Conservation (phyloP, 2,329 filamentous ascomycete genomes). For the Macroventuria anomochaeta region DNA sequence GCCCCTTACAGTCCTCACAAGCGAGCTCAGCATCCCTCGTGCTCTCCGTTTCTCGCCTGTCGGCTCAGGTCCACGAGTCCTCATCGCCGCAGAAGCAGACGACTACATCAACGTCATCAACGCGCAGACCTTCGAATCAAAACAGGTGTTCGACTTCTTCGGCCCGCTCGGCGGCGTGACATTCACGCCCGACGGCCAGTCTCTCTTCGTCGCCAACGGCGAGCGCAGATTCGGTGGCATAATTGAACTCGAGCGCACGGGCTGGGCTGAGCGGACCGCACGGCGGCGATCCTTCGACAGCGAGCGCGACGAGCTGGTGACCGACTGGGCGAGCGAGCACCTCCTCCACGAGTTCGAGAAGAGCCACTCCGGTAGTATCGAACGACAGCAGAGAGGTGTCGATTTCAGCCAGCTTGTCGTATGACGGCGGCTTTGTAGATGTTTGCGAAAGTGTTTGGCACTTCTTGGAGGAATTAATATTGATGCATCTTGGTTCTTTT, state of each 20-base stretch:
- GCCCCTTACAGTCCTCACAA: constrained; percentile 62
- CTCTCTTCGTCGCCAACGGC: constrained; percentile 71
- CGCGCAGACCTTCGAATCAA: constrained; percentile 66
- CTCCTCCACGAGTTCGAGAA: constrained; percentile 21
- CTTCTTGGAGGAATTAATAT: constrained; percentile 5
- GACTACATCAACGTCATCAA: constrained; percentile 76
- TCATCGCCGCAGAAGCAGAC: constrained; percentile 77
- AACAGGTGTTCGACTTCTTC: constrained; percentile 76
- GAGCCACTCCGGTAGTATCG: constrained; percentile 19
- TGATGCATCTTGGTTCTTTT: constrained; percentile 2
- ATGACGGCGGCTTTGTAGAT: constrained; percentile 41
- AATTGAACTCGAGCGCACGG: constrained; percentile 63
- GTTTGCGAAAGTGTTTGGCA: constrained; percentile 7
- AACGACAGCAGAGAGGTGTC: constrained; percentile 33
- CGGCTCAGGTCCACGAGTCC: constrained; percentile 69
- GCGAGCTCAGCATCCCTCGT: constrained; percentile 72
- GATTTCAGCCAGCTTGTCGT: constrained; percentile 36
- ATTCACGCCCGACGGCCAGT: constrained; percentile 70
- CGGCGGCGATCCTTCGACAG: constrained; percentile 7
- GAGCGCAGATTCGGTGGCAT: constrained; percentile 72
- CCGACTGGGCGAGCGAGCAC: constrained; percentile 37
- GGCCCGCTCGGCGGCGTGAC: constrained; percentile 74
- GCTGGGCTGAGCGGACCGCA: constrained; percentile 32
- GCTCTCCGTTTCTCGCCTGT: constrained; percentile 74
- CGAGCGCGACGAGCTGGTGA: constrained; percentile 19